Percentiles rank a stretch among this genome's conserved stretches.
These are phyloP conservation scores for Saccharum hybrid DNA, from an alignment of 202 grass and related monocot genomes.

Conservation along the genomic window DNA sequence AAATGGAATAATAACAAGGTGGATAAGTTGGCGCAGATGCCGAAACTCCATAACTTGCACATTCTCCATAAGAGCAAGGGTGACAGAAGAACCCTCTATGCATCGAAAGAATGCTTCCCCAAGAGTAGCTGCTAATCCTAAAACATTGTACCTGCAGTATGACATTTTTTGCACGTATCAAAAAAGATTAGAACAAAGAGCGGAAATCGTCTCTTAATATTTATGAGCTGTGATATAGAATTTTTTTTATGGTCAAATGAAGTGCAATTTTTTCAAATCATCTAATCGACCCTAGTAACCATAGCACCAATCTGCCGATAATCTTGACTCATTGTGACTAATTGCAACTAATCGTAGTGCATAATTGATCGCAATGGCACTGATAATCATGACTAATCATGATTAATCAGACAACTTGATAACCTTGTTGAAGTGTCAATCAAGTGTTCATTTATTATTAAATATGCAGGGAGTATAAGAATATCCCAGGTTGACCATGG, in stretches of 20 bases:
- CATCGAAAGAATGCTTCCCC: constrained; percentile 82
- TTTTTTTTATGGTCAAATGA: constrained; percentile 10
- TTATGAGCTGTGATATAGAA: not conserved
- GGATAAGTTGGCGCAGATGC: constrained; percentile 90
- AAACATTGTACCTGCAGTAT: constrained; percentile 85
- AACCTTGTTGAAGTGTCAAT: constrained; percentile 11
- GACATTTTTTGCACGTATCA: constrained; percentile 34
- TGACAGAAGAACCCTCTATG: constrained; percentile 68
- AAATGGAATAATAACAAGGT: constrained; percentile 86
- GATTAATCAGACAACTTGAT: not conserved
- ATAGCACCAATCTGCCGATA: not conserved
- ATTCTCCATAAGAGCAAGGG: constrained; percentile 77
- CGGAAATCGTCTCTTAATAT: constrained; percentile 21
- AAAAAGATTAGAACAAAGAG: constrained; percentile 27
- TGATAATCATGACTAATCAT: not conserved
- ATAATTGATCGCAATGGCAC: not conserved
- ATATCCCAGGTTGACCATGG: not conserved
- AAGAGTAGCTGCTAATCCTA: constrained; percentile 82
- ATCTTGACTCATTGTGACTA: not conserved
- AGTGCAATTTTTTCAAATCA: not conserved
- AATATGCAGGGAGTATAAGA: constrained; percentile 1
- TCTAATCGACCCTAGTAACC: not conserved
- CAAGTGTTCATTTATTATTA: not conserved
- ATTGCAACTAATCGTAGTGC: not conserved
- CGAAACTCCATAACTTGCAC: constrained; percentile 93